phyloP scores from a whole-genome alignment of 2,329 filamentous ascomycete species.

The Penicillium sp. region DNA sequence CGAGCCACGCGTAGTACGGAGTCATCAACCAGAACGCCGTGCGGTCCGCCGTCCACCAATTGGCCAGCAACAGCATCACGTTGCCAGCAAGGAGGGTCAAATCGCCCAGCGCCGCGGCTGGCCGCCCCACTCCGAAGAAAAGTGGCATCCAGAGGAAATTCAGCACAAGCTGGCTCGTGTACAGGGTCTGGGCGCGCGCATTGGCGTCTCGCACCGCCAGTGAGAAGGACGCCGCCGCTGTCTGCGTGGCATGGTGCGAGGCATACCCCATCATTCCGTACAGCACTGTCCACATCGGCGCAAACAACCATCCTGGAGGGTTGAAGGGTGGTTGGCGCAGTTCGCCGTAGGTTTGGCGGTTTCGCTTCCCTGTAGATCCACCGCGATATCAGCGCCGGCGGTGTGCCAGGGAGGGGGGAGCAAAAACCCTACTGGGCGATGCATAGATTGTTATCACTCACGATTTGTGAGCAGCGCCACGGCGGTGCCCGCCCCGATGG shows the following conservation, averaged over 20 bases:
- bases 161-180: constrained; percentile 78
- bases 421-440: no score
- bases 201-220: constrained; percentile 57
- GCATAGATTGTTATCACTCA: constrained; percentile 13
- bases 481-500: constrained; percentile 25
- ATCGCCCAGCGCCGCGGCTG: constrained; percentile 71
- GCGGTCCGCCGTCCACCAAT: constrained; percentile 72
- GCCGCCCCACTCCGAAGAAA: constrained; percentile 76
- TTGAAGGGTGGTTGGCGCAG: constrained; percentile 51
- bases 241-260: constrained; percentile 70
- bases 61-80: constrained; percentile 69
- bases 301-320: constrained; percentile 58
- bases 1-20: constrained; percentile 82
- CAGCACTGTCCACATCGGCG: constrained; percentile 57
- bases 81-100: constrained; percentile 69
- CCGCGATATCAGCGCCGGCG: neutral
- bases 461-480: constrained; percentile 34
- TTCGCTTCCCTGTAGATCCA: constrained; percentile 28
- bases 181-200: constrained; percentile 71
- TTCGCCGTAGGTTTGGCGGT: constrained; percentile 36
- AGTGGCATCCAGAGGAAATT: constrained; percentile 91
- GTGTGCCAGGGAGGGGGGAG: no score
- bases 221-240: constrained; percentile 59
- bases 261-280: constrained; percentile 81
- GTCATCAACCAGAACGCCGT: constrained; percentile 70